Percentiles rank a stretch among this genome's conserved stretches.
Conservation (phyloP, 345 rosid species). For the Lumnitzera littorea region DNA sequence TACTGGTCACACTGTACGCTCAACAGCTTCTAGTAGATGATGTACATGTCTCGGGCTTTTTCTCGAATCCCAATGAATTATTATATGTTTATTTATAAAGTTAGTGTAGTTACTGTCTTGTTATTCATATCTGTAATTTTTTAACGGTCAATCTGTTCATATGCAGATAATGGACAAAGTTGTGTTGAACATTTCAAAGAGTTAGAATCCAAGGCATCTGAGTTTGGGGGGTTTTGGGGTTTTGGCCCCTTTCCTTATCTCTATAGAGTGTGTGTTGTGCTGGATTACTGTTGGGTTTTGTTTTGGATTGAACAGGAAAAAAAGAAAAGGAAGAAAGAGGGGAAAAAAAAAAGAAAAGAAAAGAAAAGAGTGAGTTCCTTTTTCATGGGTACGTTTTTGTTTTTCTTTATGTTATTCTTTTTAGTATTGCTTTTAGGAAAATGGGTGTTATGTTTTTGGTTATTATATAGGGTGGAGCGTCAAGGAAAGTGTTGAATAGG, state of each 20-base stretch:
- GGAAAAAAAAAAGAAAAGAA: too few species aligned
- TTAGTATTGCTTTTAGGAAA: neutral
- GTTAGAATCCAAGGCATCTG: slow-evolving; percentile 60
- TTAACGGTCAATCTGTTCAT: slow-evolving; percentile 4
- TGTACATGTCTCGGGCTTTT: neutral
- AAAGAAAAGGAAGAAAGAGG: neutral
- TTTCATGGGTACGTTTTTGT: slow-evolving; percentile 2
- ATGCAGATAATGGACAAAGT: slow-evolving; percentile 2
- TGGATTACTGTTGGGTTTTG: neutral
- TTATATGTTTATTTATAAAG: too few species aligned
- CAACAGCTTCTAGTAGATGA: too few species aligned
- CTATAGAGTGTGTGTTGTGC: slow-evolving; percentile 23
- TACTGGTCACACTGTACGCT: too few species aligned
- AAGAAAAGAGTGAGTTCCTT: too few species aligned
- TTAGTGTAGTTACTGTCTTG: too few species aligned
- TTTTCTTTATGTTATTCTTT: too few species aligned
- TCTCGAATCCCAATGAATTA: slow-evolving; percentile 7
- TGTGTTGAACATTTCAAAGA: slow-evolving; percentile 16
- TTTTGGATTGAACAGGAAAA: slow-evolving; percentile 6
- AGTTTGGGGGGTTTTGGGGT: neutral
- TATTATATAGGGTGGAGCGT: slow-evolving; percentile 9
- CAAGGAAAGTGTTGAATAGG: neutral
- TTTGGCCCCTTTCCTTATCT: too few species aligned
- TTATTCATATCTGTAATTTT: too few species aligned
- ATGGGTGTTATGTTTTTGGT: neutral